Evolutionary conservation across 2,329 filamentous ascomycete genomes (phyloP).

Genomic region (Malbranchea cinnamomea): DNA sequence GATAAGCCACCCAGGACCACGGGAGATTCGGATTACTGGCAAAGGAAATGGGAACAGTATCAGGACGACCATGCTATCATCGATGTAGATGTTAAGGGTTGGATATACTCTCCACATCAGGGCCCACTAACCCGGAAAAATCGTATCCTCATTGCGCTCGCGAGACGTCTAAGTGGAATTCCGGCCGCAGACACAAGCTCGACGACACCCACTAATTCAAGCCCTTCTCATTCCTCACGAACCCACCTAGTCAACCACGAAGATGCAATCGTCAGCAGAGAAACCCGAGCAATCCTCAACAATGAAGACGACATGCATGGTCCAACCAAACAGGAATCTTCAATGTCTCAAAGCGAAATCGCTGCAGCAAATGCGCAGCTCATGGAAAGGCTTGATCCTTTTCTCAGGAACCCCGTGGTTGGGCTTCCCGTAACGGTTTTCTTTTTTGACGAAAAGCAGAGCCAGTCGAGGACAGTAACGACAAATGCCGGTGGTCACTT

Average conservation of each 20-base stretch:
- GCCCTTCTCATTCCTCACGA: conserved; percentile 27
- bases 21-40: conserved; percentile 60
- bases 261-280: conserved; percentile 53
- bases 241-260: conserved; percentile 39
- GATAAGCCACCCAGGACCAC: conserved; percentile 27
- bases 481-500: conserved; percentile 91
- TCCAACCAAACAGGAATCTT: conserved; percentile 24
- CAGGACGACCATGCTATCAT: conserved; percentile 76
- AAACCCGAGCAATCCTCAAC: conserved; percentile 63
- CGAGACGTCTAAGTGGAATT: conserved; percentile 75
- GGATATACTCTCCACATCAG: conserved; percentile 78
- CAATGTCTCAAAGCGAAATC: conserved; percentile 62
- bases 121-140: conserved; percentile 80
- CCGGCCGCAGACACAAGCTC: conserved; percentile 43
- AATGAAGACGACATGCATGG: conserved; percentile 45
- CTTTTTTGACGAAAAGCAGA: conserved; percentile 78
- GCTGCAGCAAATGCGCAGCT: conserved; percentile 69
- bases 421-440: conserved; percentile 75
- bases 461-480: conserved; percentile 66
- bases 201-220: conserved; percentile 31
- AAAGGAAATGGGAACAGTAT: conserved; percentile 59
- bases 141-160: conserved; percentile 70
- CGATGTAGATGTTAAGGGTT: conserved; percentile 88
- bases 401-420: conserved; percentile 70
- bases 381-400: conserved; percentile 75